Base-by-base conservation (phyloP, 202 grass and related monocot species). In the Schoenoplectus triqueter region DNA sequence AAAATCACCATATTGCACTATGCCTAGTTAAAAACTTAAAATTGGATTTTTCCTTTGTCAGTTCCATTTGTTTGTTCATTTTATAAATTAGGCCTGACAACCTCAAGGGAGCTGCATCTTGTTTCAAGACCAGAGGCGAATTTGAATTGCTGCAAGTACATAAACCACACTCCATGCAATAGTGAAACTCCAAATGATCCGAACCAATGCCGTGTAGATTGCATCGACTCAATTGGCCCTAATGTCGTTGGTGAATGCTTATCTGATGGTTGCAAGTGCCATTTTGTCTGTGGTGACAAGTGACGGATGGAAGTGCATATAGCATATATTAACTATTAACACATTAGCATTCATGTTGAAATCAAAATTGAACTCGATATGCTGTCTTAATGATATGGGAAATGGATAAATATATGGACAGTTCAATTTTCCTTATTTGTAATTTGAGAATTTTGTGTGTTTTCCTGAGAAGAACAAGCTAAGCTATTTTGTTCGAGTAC, bases 61-160 rank as follows among this genome's bases (percentile, higher is more conserved):
- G 13, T 69, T 69, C 66, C 44, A 69, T 69, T 69, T 69, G 40
- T 69, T 40, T 13, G 15, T 45, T 45, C 40, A 15, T 70, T 70
- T 72, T 20, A 73, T 49, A 73, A 73, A 73, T 17, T 50, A 73
- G 70, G 47, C 2, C 18, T 21, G 17, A 49, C 70, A 51, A 73
- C 70, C 70, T 73, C 70, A 73, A 73, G 70, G 70, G 70, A 73
- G 70, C 46, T 73, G 46, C 70, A 11, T 73, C n/a, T 21, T 52
- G n/a, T 73, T 19, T 73, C 18, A 11, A 22, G 47, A 11, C 46
- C 4, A 1, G n/a, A 11, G 18, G 3, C 0, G 45, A 11, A 73
- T 51, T 73, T 73, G 70, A 73, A 51, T 10, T 73, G 70, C 70
- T 11, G 46, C 8, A 73, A 73, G 47, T 51, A 51, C 70, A 21